These are phyloP conservation scores for Aspergillus sp. DNA, from an alignment of 2,329 filamentous ascomycete species.

Conservation along the genomic window DNA sequence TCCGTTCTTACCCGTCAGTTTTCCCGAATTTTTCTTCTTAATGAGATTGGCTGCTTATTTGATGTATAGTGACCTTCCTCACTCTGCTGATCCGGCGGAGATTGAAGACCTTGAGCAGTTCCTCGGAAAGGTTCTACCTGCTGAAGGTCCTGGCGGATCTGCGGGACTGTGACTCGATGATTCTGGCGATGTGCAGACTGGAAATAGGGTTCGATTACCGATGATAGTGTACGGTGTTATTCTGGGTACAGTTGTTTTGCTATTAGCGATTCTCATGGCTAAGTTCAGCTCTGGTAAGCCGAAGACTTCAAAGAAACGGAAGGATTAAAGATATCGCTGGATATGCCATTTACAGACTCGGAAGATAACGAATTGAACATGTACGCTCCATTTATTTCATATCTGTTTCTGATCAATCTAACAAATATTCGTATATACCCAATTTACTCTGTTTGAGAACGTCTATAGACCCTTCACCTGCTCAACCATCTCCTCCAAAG, in stretches of 20 bases:
- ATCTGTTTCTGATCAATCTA: too few relatives aligned
- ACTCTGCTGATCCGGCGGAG: conserved; percentile 71
- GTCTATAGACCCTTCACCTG: conserved; percentile 6
- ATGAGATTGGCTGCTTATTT: conserved; percentile 5
- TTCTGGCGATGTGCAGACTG: background rate
- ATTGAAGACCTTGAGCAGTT: conserved; percentile 72
- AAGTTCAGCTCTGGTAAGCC: conserved; percentile 7
- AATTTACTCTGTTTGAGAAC: too few relatives aligned
- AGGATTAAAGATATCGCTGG: too few relatives aligned
- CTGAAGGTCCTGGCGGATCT: conserved; percentile 31
- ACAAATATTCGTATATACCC: too few relatives aligned
- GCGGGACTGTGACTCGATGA: conserved; percentile 31
- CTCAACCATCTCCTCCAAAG: conserved; percentile 21
- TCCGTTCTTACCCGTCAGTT: conserved; percentile 67
- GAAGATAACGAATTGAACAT: too few relatives aligned
- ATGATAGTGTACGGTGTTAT: conserved; percentile 12
- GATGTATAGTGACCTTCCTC: conserved; percentile 55
- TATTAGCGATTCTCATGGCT: conserved; percentile 17
- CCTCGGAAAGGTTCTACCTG: conserved; percentile 47
- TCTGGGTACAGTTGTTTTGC: conserved; percentile 19
- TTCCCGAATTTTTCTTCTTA: background rate
- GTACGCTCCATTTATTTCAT: too few relatives aligned
- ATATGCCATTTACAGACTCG: too few relatives aligned
- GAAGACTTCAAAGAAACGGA: conserved; percentile 4
- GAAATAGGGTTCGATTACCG: background rate